These are phyloP conservation scores for Fagopyrum esculentum DNA, from an alignment of 148 eudicot species.

Conservation along the genomic window DNA sequence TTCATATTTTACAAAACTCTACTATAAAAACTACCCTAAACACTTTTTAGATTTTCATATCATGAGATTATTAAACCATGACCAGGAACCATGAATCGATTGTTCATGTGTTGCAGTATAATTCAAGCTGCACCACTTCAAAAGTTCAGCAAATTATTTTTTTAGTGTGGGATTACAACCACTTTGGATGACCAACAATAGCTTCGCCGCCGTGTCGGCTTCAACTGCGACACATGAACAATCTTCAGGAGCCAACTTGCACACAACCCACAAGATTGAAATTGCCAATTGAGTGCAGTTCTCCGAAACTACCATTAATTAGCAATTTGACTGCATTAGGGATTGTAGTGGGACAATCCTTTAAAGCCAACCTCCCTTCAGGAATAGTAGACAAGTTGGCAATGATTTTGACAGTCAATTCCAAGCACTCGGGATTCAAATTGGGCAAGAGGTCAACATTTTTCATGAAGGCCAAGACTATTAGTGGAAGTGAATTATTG, in stretches of 20 bases:
- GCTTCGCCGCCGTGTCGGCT: conserved; percentile 81
- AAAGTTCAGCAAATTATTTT: conserved; percentile 73
- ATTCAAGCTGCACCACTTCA: conserved; percentile 80
- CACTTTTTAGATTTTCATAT: no score
- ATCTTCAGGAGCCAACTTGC: conserved; percentile 63
- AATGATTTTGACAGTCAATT: conserved; percentile 47
- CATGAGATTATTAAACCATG: no score
- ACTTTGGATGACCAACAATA: conserved; percentile 76
- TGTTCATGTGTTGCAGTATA: conserved; percentile 59
- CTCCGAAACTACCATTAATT: conserved; percentile 77
- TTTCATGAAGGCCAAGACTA: no score
- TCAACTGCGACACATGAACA: conserved; percentile 67
- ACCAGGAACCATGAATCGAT: no score
- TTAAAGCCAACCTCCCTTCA: conserved; percentile 51
- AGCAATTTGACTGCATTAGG: conserved; percentile 57
- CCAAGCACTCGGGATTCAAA: conserved; percentile 57
- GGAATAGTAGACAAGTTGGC: conserved; percentile 35
- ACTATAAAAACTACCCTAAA: no score
- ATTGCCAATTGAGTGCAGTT: conserved; percentile 60
- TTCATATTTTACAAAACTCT: no score
- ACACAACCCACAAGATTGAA: conserved; percentile 61
- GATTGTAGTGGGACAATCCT: conserved; percentile 53
- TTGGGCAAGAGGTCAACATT: conserved; percentile 52
- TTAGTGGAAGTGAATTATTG: no score
- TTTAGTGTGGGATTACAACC: conserved; percentile 68